Percentiles rank a stretch among this genome's conserved stretches.
These are phyloP conservation scores for Sphagnum contortum DNA, from an alignment of 225 moss, liverwort and hornwort genomes.

Conservation along the genomic window DNA sequence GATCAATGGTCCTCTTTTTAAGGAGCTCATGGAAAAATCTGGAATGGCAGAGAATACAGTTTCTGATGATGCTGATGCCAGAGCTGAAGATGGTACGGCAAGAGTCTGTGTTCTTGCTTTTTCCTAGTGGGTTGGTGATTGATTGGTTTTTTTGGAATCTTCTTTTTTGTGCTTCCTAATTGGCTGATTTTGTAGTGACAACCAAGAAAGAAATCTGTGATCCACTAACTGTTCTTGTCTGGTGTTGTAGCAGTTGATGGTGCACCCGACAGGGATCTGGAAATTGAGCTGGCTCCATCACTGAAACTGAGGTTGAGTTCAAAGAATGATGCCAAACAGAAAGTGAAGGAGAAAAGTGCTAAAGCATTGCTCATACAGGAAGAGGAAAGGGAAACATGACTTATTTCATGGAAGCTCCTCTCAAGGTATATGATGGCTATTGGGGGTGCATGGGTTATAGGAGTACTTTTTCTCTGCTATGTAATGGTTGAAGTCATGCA, in stretches of 20 bases:
- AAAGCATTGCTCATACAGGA: constrained; percentile 30
- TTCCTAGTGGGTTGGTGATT: no score
- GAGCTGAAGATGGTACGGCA: neutral
- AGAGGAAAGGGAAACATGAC: constrained; percentile 47
- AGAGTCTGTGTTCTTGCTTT: no score
- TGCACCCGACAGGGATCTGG: no score
- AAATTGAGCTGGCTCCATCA: neutral
- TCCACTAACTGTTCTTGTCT: no score
- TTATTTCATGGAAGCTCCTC: constrained; percentile 27
- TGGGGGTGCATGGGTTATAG: constrained; percentile 36
- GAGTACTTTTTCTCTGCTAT: constrained; percentile 27
- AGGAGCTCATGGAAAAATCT: constrained; percentile 44
- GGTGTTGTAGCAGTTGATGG: no score
- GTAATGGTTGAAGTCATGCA: constrained; percentile 26
- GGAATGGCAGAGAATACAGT: constrained; percentile 46
- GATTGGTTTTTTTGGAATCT: no score
- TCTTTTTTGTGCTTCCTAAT: no score
- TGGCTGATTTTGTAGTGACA: no score
- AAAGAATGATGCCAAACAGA: constrained; percentile 16
- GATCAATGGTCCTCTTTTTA: constrained; percentile 25
- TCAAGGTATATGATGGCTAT: constrained; percentile 29
- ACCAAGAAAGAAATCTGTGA: no score
- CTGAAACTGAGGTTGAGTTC: constrained; percentile 6
- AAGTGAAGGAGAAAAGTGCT: neutral
- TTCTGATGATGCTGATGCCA: constrained; percentile 14